These are phyloP conservation scores for Chytriomyces sp. DNA, from an alignment of 192 early-diverging fungal genomes.

Conservation along the genomic window DNA sequence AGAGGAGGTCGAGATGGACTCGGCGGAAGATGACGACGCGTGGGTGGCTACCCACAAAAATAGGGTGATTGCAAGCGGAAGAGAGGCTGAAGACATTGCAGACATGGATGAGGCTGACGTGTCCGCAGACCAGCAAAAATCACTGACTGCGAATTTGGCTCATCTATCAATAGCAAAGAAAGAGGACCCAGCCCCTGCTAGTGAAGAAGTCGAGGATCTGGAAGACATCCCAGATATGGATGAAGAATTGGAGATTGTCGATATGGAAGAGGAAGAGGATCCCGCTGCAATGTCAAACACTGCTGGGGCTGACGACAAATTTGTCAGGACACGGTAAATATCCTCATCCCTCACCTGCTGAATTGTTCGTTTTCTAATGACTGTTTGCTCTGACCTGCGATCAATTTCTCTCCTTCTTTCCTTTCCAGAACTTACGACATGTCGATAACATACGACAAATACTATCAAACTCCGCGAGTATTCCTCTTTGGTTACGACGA, in stretches of 20 bases:
- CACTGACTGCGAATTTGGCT: not conserved
- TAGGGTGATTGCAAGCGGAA: slow-evolving; percentile 12
- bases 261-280: slow-evolving; percentile 74
- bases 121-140: not conserved
- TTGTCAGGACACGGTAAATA: slow-evolving; percentile 56
- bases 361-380: slow-evolving; percentile 28
- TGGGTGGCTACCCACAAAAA: slow-evolving; percentile 87
- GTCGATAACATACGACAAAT: slow-evolving; percentile 99
- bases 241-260: slow-evolving; percentile 68
- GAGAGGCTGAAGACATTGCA: slow-evolving; percentile 42
- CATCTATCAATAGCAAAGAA: not conserved
- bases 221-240: slow-evolving; percentile 94
- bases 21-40: slow-evolving; percentile 65
- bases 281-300: slow-evolving; percentile 65
- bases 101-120: slow-evolving; percentile 71
- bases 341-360: not conserved
- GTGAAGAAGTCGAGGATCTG: slow-evolving; percentile 55
- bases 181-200: not conserved
- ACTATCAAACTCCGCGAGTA: slow-evolving; percentile 97
- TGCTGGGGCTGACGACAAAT: slow-evolving; percentile 44
- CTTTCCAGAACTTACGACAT: slow-evolving; percentile 91
- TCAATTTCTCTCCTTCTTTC: not conserved
- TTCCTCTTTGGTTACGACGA: slow-evolving; percentile 98
- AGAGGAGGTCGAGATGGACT: slow-evolving; percentile 41
- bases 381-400: slow-evolving; percentile 9